phyloP scores from a whole-genome alignment of 2,329 filamentous ascomycete genomes.

The Arthrobotrys megalospora region DNA sequence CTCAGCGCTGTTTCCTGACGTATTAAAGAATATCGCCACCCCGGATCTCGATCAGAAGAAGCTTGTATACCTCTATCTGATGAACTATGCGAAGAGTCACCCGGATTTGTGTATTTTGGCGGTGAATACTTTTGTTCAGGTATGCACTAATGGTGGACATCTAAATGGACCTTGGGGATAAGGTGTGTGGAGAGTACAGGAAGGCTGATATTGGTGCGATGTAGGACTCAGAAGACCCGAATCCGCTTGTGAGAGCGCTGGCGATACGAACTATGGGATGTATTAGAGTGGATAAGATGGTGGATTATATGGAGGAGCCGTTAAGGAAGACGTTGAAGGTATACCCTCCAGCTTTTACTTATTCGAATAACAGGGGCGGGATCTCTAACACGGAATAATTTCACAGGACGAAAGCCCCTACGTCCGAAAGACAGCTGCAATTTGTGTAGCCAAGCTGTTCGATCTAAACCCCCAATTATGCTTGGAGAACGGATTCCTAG shows the following conservation, averaged over 20 bases:
- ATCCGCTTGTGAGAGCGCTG: conserved; percentile 92
- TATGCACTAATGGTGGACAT: conserved; percentile 20
- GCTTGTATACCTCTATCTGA: conserved; percentile 97
- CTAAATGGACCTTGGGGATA: background rate
- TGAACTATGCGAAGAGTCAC: conserved; percentile 99
- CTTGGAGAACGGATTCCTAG: conserved; percentile 95
- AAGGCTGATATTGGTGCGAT: conserved; percentile 14
- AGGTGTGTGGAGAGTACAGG: background rate
- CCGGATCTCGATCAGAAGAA: conserved; percentile 98
- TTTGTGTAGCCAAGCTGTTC: conserved; percentile 98
- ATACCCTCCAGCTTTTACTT: background rate
- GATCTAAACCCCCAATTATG: conserved; percentile 93
- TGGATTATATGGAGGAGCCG: conserved; percentile 99
- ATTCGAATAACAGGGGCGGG: background rate
- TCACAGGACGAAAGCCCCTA: conserved; percentile 92
- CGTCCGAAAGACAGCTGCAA: conserved; percentile 96
- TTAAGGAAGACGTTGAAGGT: conserved; percentile 86
- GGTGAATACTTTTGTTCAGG: conserved; percentile 97
- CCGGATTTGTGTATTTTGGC: conserved; percentile 98
- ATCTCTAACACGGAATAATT: conserved; percentile 5
- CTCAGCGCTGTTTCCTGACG: conserved; percentile 95
- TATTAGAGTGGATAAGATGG: conserved; percentile 98
- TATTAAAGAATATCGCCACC: conserved; percentile 98
- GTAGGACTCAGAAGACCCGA: conserved; percentile 93
- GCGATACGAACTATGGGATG: conserved; percentile 99